These are phyloP conservation scores for Penicillium lagena DNA, from an alignment of 495 filamentous ascomycete genomes.

Conservation along the genomic window DNA sequence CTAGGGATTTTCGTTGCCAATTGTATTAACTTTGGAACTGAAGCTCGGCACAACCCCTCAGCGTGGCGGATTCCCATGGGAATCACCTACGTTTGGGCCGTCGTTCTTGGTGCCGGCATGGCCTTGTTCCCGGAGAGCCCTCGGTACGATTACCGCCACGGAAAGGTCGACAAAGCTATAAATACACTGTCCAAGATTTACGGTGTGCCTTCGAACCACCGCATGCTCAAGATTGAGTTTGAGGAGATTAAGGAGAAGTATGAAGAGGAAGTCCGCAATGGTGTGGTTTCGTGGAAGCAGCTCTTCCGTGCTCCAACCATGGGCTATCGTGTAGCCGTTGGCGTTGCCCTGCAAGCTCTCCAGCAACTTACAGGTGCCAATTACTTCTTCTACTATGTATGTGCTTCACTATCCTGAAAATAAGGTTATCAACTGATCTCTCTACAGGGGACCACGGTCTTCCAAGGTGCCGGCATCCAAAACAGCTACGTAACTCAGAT, in stretches of 20 bases:
- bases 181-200: constrained; percentile 61
- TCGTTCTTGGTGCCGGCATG: constrained; percentile 63
- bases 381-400: constrained; percentile 71
- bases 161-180: constrained; percentile 54
- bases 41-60: constrained; percentile 28
- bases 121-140: constrained; percentile 67
- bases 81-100: constrained; percentile 64
- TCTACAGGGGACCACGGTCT: constrained; percentile 59
- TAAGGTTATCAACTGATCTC: too few relatives aligned
- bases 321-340: constrained; percentile 59
- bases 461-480: constrained; percentile 56
- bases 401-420: too few relatives aligned
- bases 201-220: constrained; percentile 55
- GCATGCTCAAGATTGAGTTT: constrained; percentile 58
- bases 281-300: constrained; percentile 20
- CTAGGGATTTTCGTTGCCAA: constrained; percentile 75
- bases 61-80: constrained; percentile 81
- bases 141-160: constrained; percentile 59
- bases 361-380: constrained; percentile 37
- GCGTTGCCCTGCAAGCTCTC: constrained; percentile 54
- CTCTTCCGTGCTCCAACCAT: constrained; percentile 62
- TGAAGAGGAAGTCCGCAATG: constrained; percentile 44
- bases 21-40: constrained; percentile 74
- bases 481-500: constrained; percentile 68
- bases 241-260: constrained; percentile 55